These are phyloP conservation scores for Myriosclerotinia curreyana DNA, from an alignment of 2,329 filamentous ascomycete genomes.

Conservation along the genomic window DNA sequence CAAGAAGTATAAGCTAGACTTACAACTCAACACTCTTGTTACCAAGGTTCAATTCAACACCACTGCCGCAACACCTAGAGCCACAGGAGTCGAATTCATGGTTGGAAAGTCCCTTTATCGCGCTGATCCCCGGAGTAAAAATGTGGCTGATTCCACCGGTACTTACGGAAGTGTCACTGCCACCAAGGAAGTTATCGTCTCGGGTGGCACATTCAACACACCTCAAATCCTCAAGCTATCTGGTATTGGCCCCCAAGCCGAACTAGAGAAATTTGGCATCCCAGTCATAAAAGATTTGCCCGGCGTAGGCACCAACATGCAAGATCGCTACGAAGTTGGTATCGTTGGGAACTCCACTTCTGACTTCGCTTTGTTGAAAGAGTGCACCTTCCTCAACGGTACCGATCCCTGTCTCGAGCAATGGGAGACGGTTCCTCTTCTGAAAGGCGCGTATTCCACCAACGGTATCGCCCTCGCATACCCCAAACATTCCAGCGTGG, in stretches of 20 bases:
- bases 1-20: constrained; percentile 29
- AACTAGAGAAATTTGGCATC: constrained; percentile 46
- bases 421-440: constrained; percentile 25
- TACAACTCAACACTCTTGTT: constrained; percentile 38
- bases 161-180: constrained; percentile 26
- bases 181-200: constrained; percentile 45
- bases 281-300: constrained; percentile 54
- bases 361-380: constrained; percentile 42
- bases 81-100: constrained; percentile 46
- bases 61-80: constrained; percentile 36
- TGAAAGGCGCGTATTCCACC: constrained; percentile 40
- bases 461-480: constrained; percentile 46
- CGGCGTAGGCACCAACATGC: constrained; percentile 60
- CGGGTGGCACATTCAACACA: constrained; percentile 46
- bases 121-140: constrained; percentile 19
- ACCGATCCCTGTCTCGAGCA: constrained; percentile 41
- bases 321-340: constrained; percentile 51
- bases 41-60: constrained; percentile 44
- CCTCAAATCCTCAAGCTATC: constrained; percentile 48
- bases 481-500: constrained; percentile 27
- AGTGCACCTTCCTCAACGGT: constrained; percentile 39
- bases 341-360: constrained; percentile 45
- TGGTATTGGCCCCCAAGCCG: constrained; percentile 43
- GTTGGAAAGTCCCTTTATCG: constrained; percentile 40
- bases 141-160: not conserved